Conservation (phyloP, 2,329 filamentous ascomycete species). For the Thermothelomyces thermophilus region DNA sequence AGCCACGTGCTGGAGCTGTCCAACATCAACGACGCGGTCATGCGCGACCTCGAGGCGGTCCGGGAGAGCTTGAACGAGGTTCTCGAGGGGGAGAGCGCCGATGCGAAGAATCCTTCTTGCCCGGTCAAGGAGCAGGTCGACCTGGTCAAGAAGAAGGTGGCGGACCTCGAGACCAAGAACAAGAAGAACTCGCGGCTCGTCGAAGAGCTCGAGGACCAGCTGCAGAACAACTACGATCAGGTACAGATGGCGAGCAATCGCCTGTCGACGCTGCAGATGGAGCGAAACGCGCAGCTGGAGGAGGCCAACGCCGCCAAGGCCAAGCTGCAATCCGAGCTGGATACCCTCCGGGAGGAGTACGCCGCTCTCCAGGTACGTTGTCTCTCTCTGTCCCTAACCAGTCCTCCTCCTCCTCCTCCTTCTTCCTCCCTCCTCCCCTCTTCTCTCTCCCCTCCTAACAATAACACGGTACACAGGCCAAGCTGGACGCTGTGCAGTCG, state of each 20-base stretch:
- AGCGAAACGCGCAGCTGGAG: constrained; percentile 68
- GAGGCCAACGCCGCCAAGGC: constrained; percentile 63
- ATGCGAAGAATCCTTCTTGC: constrained; percentile 35
- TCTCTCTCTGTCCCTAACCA: too few species aligned
- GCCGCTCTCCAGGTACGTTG: constrained; percentile 65
- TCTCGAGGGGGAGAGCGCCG: constrained; percentile 44
- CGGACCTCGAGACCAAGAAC: constrained; percentile 60
- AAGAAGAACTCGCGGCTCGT: constrained; percentile 88
- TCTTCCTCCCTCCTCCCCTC: too few species aligned
- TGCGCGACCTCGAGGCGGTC: constrained; percentile 56
- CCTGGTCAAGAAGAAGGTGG: constrained; percentile 59
- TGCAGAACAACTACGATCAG: constrained; percentile 91
- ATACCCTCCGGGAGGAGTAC: constrained; percentile 62
- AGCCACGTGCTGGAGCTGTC: constrained; percentile 49
- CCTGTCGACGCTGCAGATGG: constrained; percentile 71
- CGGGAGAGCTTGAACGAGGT: constrained; percentile 49
- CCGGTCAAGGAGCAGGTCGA: constrained; percentile 50
- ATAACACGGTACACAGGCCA: constrained; percentile 45
- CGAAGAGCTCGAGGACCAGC: constrained; percentile 93
- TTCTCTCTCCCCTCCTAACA: too few species aligned
- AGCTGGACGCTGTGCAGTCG: constrained; percentile 35
- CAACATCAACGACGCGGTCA: constrained; percentile 51
- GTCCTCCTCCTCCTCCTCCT: too few species aligned
- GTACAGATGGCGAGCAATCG: constrained; percentile 80
- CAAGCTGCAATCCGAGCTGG: constrained; percentile 61